A percentile compares a stretch with the other conserved stretches of the same genome.
These are phyloP conservation scores for Suillus luteus DNA, from an alignment of 768 basidiomycete genomes.

Conservation along the genomic window DNA sequence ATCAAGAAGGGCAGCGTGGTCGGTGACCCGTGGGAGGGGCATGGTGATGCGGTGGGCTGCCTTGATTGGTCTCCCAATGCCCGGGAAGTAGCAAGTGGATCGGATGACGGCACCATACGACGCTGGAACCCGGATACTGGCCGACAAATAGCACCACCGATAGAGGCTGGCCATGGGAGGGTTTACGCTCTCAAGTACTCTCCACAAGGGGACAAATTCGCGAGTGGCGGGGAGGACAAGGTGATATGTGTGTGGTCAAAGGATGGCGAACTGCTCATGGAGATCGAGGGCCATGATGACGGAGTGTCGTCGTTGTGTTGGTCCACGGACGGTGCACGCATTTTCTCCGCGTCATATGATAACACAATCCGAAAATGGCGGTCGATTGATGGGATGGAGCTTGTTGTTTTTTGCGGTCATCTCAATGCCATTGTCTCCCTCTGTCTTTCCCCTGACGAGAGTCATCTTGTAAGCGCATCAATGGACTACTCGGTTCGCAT, in stretches of 20 bases:
- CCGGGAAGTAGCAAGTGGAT: slow-evolving; percentile 16
- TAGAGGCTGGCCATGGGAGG: neutral
- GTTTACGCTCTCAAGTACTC: neutral
- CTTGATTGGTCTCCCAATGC: slow-evolving; percentile 19
- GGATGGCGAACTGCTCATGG: neutral
- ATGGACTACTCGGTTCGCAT: neutral
- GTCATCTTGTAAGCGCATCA: neutral
- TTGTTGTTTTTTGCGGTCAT: neutral
- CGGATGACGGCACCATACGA: slow-evolving; percentile 17
- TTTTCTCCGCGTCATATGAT: neutral
- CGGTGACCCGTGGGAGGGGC: neutral
- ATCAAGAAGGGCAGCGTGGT: neutral
- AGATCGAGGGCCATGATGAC: neutral
- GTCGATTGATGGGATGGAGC: neutral
- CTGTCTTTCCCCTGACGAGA: neutral
- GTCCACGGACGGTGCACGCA: neutral
- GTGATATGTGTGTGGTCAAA: neutral
- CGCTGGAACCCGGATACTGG: slow-evolving; percentile 18
- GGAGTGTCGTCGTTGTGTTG: neutral
- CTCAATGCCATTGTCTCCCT: neutral
- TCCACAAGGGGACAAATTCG: neutral
- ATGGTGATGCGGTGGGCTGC: neutral
- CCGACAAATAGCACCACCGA: neutral
- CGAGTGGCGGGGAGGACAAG: neutral
- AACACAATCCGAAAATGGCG: neutral